phyloP scores from a whole-genome alignment of 768 basidiomycete species.

The Russula earlei region DNA sequence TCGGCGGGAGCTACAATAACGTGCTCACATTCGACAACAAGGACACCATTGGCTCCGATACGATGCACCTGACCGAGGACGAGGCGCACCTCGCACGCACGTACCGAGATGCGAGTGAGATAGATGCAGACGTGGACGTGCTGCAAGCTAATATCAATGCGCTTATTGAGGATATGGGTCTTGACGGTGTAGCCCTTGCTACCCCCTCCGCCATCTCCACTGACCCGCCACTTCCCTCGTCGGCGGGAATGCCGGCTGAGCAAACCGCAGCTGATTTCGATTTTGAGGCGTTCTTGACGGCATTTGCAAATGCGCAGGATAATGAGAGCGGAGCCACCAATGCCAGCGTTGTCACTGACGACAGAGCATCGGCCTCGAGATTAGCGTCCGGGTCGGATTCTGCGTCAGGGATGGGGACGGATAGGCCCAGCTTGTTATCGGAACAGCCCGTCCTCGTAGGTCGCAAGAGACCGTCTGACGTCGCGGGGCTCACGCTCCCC shows the following conservation, averaged over 20 bases:
- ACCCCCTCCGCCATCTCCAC: constrained; percentile 11
- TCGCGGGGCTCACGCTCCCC: constrained; percentile 21
- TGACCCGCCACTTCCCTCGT: constrained; percentile 23
- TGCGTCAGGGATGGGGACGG: background rate
- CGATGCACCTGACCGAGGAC: constrained; percentile 30
- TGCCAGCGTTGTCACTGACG: constrained; percentile 13
- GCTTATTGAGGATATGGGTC: constrained; percentile 60
- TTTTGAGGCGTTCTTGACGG: constrained; percentile 24
- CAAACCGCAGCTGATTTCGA: constrained; percentile 13
- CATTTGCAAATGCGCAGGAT: constrained; percentile 27
- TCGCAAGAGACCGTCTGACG: constrained; percentile 28
- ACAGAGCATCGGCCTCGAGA: background rate
- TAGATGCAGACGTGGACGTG: constrained; percentile 64
- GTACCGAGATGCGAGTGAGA: constrained; percentile 53
- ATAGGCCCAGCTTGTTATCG: background rate
- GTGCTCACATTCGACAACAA: constrained; percentile 27
- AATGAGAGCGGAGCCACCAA: constrained; percentile 25
- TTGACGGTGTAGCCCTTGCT: constrained; percentile 40
- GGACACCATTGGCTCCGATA: constrained; percentile 18
- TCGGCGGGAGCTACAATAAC: background rate
- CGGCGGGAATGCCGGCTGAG: background rate
- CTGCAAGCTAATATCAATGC: constrained; percentile 60
- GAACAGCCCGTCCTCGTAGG: constrained; percentile 8
- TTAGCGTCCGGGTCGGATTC: background rate
- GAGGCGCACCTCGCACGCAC: constrained; percentile 40